These are phyloP conservation scores for Sporisorium graminicola DNA, from an alignment of 1,284 basidiomycete genomes.

Conservation along the genomic window DNA sequence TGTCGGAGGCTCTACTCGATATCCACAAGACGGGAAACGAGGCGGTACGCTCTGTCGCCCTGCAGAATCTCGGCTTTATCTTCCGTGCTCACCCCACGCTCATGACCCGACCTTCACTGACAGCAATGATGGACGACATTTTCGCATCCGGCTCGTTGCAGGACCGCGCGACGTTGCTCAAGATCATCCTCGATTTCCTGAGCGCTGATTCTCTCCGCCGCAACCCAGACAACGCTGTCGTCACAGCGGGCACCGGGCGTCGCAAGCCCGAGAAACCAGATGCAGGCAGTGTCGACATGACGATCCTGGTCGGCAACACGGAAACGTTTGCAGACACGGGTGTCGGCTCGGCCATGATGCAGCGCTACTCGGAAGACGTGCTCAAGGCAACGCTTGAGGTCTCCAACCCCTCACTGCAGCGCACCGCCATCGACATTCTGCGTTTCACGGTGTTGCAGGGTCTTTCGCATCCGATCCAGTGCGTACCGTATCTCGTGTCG, in stretches of 20 bases:
- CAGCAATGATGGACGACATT: slow-evolving; percentile 87
- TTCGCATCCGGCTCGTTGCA: slow-evolving; percentile 81
- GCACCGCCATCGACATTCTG: slow-evolving; percentile 88
- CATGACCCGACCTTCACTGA: slow-evolving; percentile 83
- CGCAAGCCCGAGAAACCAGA: slow-evolving; percentile 69
- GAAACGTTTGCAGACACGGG: slow-evolving; percentile 97
- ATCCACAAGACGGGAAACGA: slow-evolving; percentile 78
- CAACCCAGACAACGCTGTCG: slow-evolving; percentile 43
- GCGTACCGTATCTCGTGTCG: slow-evolving; percentile 90
- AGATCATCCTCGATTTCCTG: slow-evolving; percentile 82
- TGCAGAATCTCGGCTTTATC: slow-evolving; percentile 86
- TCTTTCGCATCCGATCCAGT: slow-evolving; percentile 91
- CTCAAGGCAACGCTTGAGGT: slow-evolving; percentile 78
- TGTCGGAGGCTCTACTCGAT: slow-evolving; percentile 80
- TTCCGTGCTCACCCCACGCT: slow-evolving; percentile 91
- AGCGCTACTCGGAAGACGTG: slow-evolving; percentile 87
- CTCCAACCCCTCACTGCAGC: slow-evolving; percentile 75
- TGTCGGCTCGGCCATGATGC: slow-evolving; percentile 91
- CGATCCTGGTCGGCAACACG: slow-evolving; percentile 91
- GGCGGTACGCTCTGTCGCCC: slow-evolving; percentile 76
- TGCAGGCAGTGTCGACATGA: slow-evolving; percentile 77
- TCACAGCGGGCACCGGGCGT: slow-evolving; percentile 31
- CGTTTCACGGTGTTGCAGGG: slow-evolving; percentile 94
- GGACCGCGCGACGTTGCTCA: slow-evolving; percentile 80
- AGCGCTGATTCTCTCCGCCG: slow-evolving; percentile 44